Conservation (phyloP, 768 basidiomycete genomes). For the Tricholoma hemisulphureum region DNA sequence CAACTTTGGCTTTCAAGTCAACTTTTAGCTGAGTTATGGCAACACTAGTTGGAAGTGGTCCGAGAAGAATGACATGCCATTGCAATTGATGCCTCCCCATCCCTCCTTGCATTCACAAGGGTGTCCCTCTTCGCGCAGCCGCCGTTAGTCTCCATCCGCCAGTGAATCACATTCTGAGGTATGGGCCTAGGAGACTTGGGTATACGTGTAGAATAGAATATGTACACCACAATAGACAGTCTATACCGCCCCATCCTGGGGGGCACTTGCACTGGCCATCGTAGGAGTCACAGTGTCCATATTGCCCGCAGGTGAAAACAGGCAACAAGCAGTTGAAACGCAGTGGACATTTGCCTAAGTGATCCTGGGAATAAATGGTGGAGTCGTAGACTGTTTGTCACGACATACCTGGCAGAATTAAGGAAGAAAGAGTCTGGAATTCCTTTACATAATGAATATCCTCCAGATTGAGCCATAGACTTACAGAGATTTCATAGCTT, state of each 20-base stretch:
- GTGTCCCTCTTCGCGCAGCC: constrained; percentile 71
- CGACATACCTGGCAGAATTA: constrained; percentile 20
- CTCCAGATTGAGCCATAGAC: background rate
- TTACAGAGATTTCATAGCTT: constrained; percentile 17
- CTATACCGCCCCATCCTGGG: constrained; percentile 95
- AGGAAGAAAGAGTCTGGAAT: constrained; percentile 17
- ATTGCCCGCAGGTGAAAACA: constrained; percentile 90
- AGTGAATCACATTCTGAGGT: constrained; percentile 87
- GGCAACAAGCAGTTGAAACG: constrained; percentile 98
- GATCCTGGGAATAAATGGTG: background rate
- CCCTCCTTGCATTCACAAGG: constrained; percentile 90
- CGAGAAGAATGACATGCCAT: constrained; percentile 53
- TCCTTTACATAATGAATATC: constrained; percentile 5
- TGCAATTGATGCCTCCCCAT: constrained; percentile 97
- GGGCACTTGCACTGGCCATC: constrained; percentile 97
- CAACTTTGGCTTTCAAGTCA: too few relatives aligned
- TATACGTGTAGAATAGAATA: constrained; percentile 13
- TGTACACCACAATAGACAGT: constrained; percentile 90
- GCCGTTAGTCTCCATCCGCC: constrained; percentile 83
- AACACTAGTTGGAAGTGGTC: too few relatives aligned
- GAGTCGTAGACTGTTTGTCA: too few relatives aligned
- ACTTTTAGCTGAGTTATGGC: too few relatives aligned
- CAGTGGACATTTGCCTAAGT: constrained; percentile 65
- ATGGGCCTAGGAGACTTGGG: constrained; percentile 4
- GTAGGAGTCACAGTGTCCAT: constrained; percentile 84